phyloP scores from a whole-genome alignment of 768 basidiomycete species.

The Auricularia cornea region DNA sequence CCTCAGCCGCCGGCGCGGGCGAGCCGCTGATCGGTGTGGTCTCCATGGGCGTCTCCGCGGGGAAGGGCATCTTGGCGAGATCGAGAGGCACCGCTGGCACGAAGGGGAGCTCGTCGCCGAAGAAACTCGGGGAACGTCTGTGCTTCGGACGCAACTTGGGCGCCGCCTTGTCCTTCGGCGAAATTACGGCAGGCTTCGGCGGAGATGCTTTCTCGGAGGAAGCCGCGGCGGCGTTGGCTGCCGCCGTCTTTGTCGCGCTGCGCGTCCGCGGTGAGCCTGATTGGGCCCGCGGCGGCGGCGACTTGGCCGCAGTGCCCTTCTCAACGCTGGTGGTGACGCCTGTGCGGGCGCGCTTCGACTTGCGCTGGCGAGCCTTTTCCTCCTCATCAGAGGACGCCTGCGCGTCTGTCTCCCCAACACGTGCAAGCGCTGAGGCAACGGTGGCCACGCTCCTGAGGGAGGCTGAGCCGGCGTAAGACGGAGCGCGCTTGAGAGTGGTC shows the following conservation, averaged over 20 bases:
- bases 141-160: neutral
- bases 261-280: neutral
- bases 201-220: neutral
- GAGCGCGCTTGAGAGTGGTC: constrained; percentile 42
- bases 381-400: constrained; percentile 63
- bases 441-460: neutral
- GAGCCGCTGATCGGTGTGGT: neutral
- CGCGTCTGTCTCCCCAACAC: constrained; percentile 6
- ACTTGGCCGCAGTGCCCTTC: constrained; percentile 2
- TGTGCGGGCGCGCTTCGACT: constrained; percentile 53
- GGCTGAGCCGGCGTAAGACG: constrained; percentile 38
- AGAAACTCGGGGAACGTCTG: neutral
- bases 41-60: neutral
- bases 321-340: neutral
- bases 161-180: neutral
- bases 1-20: neutral
- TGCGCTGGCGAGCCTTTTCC: constrained; percentile 51
- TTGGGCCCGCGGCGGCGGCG: neutral
- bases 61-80: neutral
- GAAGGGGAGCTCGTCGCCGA: neutral
- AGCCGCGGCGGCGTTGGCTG: neutral
- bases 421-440: neutral
- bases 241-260: neutral
- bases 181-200: neutral
- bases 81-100: neutral